Evolutionary conservation across 768 basidiomycete species (phyloP).

Genomic region (Leccinellum rugosiceps): DNA sequence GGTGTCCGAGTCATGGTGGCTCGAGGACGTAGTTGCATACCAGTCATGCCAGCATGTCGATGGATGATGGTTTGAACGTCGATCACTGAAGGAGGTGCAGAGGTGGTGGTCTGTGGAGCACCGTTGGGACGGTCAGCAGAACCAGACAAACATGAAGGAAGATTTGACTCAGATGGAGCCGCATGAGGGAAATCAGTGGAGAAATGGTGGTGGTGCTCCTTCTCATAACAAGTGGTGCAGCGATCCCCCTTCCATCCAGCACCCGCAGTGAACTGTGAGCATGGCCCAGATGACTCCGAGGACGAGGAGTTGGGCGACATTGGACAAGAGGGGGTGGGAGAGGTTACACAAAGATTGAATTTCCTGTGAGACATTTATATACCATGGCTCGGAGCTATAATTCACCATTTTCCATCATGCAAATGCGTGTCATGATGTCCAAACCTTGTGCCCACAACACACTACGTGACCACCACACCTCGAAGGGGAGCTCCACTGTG

Average conservation of each 20-base stretch:
- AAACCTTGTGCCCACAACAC: conserved; percentile 9
- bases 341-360: not conserved
- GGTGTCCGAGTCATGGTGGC: not conserved
- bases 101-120: too few species aligned
- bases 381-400: conserved; percentile 1
- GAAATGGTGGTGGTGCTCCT: not conserved
- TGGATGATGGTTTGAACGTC: too few species aligned
- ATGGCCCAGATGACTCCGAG: not conserved
- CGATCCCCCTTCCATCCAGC: not conserved
- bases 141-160: not conserved
- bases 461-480: not conserved
- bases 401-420: not conserved
- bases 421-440: conserved; percentile 5
- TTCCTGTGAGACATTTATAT: not conserved
- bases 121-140: not conserved
- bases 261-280: not conserved
- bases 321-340: not conserved
- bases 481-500: not conserved
- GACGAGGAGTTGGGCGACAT: too few species aligned
- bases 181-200: too few species aligned
- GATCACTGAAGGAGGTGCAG: too few species aligned
- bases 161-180: too few species aligned
- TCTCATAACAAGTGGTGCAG: not conserved
- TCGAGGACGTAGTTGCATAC: not conserved
- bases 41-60: too few species aligned